Base-by-base conservation (phyloP, 2,329 filamentous ascomycete species). In the Botrytis galanthina region DNA sequence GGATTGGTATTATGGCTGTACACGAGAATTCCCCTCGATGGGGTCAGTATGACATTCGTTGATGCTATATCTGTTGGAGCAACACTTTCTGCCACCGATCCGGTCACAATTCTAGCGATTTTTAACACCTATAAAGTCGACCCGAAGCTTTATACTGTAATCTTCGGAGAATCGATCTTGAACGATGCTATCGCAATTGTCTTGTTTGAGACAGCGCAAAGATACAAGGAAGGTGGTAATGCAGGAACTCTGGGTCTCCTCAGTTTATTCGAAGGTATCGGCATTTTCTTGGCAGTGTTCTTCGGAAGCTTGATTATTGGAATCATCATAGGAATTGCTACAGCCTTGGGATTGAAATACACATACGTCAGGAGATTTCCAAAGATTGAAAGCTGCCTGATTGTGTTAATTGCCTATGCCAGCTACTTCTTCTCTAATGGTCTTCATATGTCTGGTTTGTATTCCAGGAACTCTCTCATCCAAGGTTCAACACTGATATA, bases 101-200 rank as follows among this genome's bases (percentile, higher is more conserved):
- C 96, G 0, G 95, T 99, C 74, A 99, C 96, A 0, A 98, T 99
- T 79, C 86, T 99, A 71, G 96, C 96, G 81, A 99, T 99, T 78
- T 99, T 99, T 88, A 98, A 98, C 83, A 93, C 96, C 1, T 99
- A 98, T 88, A 98, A 98, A 84, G 96, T 99, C 79, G 96, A 99
- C 80, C 96, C 96, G 4, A 98, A 98, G 84, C 88, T 99, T 29
- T 99, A 99, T 84, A 99, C 96, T 44, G 91, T 99, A 82, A 99
- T 99, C 78, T 99, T 99, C 82, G 96, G 96, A 81, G 96, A 99
- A 84, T 97, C 95, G 12, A 98, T 99, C 75, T 86, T 99, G 73
- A 99, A 99, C 82, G 96, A 99, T 85, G 96, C 96, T 62, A 95
- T 99, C 80, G 96, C 96, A 77, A 99, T 99, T 82, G 96, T 99